A percentile compares a stretch with the other conserved stretches of the same genome.
Conservation (phyloP, 306 rosid genomes). For the Trifolium pratense region DNA sequence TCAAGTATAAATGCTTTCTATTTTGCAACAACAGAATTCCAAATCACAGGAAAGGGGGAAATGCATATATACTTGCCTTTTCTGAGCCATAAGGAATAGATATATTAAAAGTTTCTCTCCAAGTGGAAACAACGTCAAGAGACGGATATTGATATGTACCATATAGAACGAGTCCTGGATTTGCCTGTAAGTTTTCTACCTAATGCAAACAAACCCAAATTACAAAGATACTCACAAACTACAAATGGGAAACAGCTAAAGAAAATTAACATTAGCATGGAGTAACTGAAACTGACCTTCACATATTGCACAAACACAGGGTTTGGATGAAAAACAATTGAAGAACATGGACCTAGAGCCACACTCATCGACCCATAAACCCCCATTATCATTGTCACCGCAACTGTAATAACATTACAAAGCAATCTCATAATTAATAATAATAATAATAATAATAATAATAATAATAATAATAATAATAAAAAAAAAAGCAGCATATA, state of each 20-base stretch:
- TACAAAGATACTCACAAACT: background rate
- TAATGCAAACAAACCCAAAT: constrained; percentile 39
- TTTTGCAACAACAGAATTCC: background rate
- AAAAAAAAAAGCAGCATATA: background rate
- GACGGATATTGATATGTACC: constrained; percentile 67
- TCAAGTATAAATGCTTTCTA: background rate
- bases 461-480: background rate
- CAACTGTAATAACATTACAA: constrained; percentile 52
- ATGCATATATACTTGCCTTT: constrained; percentile 57
- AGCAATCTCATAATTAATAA: constrained; percentile 24
- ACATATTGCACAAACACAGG: constrained; percentile 68
- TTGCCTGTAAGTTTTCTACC: constrained; percentile 59
- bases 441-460: too few relatives aligned
- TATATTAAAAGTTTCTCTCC: constrained; percentile 57
- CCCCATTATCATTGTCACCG: constrained; percentile 76
- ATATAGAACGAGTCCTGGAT: constrained; percentile 56
- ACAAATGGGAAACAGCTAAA: constrained; percentile 1
- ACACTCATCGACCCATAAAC: constrained; percentile 64
- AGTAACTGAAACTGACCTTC: constrained; percentile 53
- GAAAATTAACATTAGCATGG: background rate
- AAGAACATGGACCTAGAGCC: constrained; percentile 61
- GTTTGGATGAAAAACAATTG: constrained; percentile 67
- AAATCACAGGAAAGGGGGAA: background rate
- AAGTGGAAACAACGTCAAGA: constrained; percentile 53
- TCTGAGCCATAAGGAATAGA: constrained; percentile 56